A percentile compares a stretch with the other conserved stretches of the same genome.
Conservation (phyloP, 1,284 basidiomycete species). For the Tilletia walkeri region DNA sequence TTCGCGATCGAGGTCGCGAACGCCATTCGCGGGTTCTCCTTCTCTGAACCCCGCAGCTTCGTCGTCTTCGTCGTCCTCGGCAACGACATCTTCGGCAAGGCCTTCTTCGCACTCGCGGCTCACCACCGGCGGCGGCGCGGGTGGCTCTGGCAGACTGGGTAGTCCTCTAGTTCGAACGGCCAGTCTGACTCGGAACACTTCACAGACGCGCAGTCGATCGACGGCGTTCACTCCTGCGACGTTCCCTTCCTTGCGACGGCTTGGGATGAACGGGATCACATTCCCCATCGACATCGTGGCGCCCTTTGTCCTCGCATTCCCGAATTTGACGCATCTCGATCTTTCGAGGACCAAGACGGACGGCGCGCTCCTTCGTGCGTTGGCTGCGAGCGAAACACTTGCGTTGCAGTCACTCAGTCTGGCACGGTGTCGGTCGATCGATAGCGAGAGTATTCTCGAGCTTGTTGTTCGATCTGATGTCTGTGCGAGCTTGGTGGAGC, state of each 20-base stretch:
- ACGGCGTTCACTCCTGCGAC: constrained; percentile 17
- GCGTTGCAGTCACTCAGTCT: constrained; percentile 77
- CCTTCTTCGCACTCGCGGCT: background rate
- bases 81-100: background rate
- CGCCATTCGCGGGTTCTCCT: background rate
- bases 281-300: constrained; percentile 73
- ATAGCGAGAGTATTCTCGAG: constrained; percentile 72
- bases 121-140: background rate
- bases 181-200: constrained; percentile 2
- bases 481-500: constrained; percentile 66
- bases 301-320: constrained; percentile 79
- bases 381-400: constrained; percentile 67
- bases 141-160: background rate
- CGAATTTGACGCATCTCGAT: constrained; percentile 75
- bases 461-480: constrained; percentile 73
- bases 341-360: constrained; percentile 68
- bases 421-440: constrained; percentile 81
- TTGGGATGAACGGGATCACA: constrained; percentile 80
- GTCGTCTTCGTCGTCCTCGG: background rate
- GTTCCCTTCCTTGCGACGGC: constrained; percentile 76
- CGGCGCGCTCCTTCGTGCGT: constrained; percentile 69
- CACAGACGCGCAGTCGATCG: constrained; percentile 12
- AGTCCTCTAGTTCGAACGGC: background rate
- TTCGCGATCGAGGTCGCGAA: background rate
- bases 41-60: background rate